Evolutionary conservation across 2,329 filamentous ascomycete species (phyloP).

Genomic region (Pseudogymnoascus pannorum): DNA sequence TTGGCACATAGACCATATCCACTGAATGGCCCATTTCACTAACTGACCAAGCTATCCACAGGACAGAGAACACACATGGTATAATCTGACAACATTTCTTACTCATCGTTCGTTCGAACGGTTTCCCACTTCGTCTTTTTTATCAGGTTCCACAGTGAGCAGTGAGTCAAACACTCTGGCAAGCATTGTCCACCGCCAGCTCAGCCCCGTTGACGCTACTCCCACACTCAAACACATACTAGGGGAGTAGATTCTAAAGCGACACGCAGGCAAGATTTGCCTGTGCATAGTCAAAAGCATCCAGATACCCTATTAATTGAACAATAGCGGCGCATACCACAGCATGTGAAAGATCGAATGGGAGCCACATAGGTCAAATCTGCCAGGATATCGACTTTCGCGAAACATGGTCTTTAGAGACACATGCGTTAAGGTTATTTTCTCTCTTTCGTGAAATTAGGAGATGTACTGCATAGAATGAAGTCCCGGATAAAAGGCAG

Average conservation of each 20-base stretch:
- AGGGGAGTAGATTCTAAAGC: too few species aligned
- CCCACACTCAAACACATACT: too few species aligned
- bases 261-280: background rate
- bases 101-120: too few species aligned
- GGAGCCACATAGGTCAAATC: slow-evolving; percentile 20
- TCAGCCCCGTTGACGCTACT: too few species aligned
- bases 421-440: background rate
- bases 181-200: too few species aligned
- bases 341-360: slow-evolving; percentile 23
- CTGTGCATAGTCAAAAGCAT: slow-evolving; percentile 14
- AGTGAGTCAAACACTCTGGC: too few species aligned
- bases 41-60: background rate
- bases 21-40: background rate
- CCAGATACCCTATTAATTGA: slow-evolving; percentile 14
- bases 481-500: slow-evolving; percentile 5
- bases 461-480: background rate
- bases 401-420: slow-evolving; percentile 12
- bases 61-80: too few species aligned
- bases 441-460: background rate
- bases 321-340: slow-evolving; percentile 14
- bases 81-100: too few species aligned
- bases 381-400: slow-evolving; percentile 16
- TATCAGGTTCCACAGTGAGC: too few species aligned
- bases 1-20: background rate
- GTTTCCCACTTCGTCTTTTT: too few species aligned